Evolutionary conservation across 208 protist species (phyloP).

Genomic region (Acanthamoeba lenticulata): DNA sequence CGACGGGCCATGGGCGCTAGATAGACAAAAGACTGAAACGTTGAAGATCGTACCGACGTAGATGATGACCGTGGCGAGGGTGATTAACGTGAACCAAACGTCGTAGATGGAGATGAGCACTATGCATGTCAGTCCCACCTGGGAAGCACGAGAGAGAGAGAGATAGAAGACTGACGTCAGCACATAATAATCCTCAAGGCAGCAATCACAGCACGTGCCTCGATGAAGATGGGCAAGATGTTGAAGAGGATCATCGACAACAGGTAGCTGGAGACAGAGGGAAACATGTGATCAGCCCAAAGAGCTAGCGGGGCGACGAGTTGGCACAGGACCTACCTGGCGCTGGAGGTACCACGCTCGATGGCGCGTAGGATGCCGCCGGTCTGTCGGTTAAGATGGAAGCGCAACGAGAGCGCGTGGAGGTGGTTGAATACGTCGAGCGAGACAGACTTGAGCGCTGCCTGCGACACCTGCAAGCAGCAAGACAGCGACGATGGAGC

Average conservation of each 20-base stretch:
- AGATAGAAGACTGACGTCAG: too few species aligned
- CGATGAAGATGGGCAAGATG: conserved; percentile 82
- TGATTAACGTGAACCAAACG: not conserved
- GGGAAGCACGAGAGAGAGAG: too few species aligned
- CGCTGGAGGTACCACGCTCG: conserved; percentile 53
- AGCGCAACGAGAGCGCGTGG: conserved; percentile 8
- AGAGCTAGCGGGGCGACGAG: too few species aligned
- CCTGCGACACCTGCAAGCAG: conserved; percentile 23
- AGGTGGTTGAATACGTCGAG: conserved; percentile 55
- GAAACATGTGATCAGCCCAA: too few species aligned
- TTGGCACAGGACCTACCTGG: conserved; percentile 70
- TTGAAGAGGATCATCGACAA: conserved; percentile 76
- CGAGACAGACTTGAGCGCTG: conserved; percentile 23
- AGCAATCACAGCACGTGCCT: conserved; percentile 82
- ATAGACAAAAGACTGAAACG: not conserved
- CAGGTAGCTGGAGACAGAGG: conserved; percentile 79
- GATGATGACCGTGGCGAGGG: not conserved
- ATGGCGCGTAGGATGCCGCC: conserved; percentile 40
- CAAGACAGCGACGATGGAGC: not conserved
- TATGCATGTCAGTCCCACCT: not conserved
- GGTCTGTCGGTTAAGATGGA: conserved; percentile 61
- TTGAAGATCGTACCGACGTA: conserved; percentile 30
- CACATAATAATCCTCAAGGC: too few species aligned
- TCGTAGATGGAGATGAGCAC: not conserved
- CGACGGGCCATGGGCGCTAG: not conserved